Percentiles rank a stretch among this genome's conserved stretches.
Conservation (phyloP, 148 eudicot species). For the Rhododendron mucronatum region DNA sequence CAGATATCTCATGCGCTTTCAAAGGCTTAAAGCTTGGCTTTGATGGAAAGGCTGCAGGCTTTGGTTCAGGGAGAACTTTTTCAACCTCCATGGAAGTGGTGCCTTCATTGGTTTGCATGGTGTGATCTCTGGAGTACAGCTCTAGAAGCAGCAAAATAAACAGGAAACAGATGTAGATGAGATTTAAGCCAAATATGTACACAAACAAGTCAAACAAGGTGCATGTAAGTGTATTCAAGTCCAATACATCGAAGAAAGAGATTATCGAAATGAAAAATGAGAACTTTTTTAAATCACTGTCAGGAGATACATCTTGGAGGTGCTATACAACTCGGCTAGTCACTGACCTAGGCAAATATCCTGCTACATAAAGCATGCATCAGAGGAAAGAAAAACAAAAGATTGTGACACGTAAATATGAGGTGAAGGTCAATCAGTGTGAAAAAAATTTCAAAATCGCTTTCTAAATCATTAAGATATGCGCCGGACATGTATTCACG, state of each 20-base stretch:
- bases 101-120: conserved; percentile 14
- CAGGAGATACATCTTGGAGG: not conserved
- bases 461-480: not conserved
- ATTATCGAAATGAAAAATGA: not conserved
- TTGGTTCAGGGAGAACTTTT: conserved; percentile 12
- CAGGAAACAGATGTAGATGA: not conserved
- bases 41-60: conserved; percentile 17
- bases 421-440: not conserved
- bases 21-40: conserved; percentile 60
- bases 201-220: not conserved
- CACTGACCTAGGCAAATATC: not conserved
- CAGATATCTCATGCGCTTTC: conserved; percentile 76
- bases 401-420: not conserved
- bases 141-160: not conserved
- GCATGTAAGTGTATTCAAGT: not conserved
- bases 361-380: not conserved
- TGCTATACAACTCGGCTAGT: not conserved
- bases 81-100: conserved; percentile 50
- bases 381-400: not conserved
- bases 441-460: not conserved
- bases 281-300: not conserved
- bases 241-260: not conserved
- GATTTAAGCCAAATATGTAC: not conserved
- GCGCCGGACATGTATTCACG: not conserved
- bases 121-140: not conserved